Percentiles rank a stretch among this genome's conserved stretches.
These are phyloP conservation scores for Vitis hybrid DNA, from an alignment of 177 flowering plant species.

Conservation along the genomic window DNA sequence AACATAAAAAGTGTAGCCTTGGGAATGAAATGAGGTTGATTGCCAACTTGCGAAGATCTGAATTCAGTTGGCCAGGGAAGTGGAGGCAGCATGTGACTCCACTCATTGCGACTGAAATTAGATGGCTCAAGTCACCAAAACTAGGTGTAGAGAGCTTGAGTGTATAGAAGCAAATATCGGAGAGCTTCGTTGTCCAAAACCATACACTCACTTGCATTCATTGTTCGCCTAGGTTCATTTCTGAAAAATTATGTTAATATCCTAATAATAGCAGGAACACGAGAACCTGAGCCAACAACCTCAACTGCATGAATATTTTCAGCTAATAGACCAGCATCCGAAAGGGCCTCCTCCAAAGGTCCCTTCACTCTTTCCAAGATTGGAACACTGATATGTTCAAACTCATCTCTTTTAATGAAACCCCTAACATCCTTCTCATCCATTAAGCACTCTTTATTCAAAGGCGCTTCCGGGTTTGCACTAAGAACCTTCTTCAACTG, in stretches of 20 bases:
- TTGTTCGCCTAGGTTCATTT: conserved; percentile 90
- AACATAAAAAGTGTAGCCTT: conserved; percentile 70
- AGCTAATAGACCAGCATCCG: conserved; percentile 63
- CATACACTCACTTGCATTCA: conserved; percentile 98
- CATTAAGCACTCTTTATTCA: conserved; percentile 90
- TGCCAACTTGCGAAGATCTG: conserved; percentile 57
- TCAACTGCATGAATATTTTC: conserved; percentile 79
- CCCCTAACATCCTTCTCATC: conserved; percentile 96
- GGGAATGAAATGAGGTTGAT: conserved; percentile 68
- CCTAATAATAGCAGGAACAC: conserved; percentile 81
- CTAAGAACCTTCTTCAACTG: conserved; percentile 91
- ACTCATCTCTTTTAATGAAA: conserved; percentile 80
- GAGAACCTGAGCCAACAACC: conserved; percentile 90
- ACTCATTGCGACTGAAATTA: conserved; percentile 60
- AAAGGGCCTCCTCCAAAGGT: conserved; percentile 81
- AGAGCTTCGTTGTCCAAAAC: conserved; percentile 64
- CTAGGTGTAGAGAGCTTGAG: conserved; percentile 68
- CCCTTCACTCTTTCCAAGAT: conserved; percentile 84
- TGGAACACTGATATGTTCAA: conserved; percentile 76
- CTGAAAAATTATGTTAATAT: conserved; percentile 79
- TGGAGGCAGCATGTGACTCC: conserved; percentile 71
- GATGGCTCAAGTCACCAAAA: conserved; percentile 67
- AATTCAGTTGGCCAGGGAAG: conserved; percentile 59
- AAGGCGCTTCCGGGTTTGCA: conserved; percentile 88
- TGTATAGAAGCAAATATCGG: conserved; percentile 58